Percentiles rank a stretch among this genome's conserved stretches.
Evolutionary conservation across 345 rosid genomes (phyloP).

Genomic region (Arabidopsis thaliana): DNA sequence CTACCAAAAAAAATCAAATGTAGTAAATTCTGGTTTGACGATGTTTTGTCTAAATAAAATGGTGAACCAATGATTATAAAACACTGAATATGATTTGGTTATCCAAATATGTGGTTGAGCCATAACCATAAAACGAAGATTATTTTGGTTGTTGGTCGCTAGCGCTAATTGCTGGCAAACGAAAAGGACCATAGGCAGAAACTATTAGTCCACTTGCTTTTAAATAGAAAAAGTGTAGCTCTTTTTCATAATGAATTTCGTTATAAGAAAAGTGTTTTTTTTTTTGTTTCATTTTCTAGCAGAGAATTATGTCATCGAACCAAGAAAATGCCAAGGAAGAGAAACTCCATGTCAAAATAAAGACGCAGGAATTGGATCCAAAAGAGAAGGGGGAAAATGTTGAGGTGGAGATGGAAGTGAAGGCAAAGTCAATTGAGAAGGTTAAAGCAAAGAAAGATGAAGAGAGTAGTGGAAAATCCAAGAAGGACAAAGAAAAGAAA

Average conservation of each 20-base stretch:
- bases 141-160: neutral
- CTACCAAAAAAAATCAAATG: neutral
- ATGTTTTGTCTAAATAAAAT: neutral
- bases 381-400: conserved; percentile 44
- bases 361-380: conserved; percentile 51
- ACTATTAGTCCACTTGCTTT: neutral
- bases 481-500: conserved; percentile 37
- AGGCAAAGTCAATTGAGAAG: conserved; percentile 64
- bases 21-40: neutral
- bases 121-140: neutral
- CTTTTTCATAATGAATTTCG: neutral
- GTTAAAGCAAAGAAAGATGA: conserved; percentile 48
- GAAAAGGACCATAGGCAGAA: neutral
- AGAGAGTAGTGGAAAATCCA: conserved; percentile 41
- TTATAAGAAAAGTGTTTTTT: neutral
- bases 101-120: neutral
- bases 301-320: conserved; percentile 36
- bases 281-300: neutral
- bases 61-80: neutral
- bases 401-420: conserved; percentile 60
- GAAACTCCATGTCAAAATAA: conserved; percentile 57
- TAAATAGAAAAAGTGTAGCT: neutral
- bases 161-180: neutral
- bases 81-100: neutral
- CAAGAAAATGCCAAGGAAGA: conserved; percentile 59